Conservation (phyloP, 495 filamentous ascomycete species). For the Neurospora cerealis region DNA sequence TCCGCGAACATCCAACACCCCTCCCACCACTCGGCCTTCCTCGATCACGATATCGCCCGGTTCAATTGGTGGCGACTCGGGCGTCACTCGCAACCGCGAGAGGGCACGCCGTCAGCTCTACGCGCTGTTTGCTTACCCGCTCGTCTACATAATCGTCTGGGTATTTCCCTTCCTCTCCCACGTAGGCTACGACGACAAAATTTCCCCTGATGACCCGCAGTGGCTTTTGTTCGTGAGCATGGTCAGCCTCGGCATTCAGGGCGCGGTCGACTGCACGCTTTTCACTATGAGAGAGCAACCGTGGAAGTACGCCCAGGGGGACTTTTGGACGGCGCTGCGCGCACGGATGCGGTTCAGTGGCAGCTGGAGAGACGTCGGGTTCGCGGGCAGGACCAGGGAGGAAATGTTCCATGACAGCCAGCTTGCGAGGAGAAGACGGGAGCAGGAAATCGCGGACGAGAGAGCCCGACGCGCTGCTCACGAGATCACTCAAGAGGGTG, state of each 20-base stretch:
- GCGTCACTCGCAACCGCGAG: constrained; percentile 32
- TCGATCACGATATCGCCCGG: constrained; percentile 5
- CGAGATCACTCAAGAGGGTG: background rate
- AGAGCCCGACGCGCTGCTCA: background rate
- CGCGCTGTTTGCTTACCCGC: constrained; percentile 61
- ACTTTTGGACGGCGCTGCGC: constrained; percentile 28
- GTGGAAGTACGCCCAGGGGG: constrained; percentile 47
- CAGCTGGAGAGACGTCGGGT: constrained; percentile 5
- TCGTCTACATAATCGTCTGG: constrained; percentile 64
- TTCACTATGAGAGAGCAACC: constrained; percentile 59
- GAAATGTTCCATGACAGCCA: constrained; percentile 37
- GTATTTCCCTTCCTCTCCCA: constrained; percentile 58
- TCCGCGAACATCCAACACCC: background rate
- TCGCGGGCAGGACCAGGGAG: constrained; percentile 29
- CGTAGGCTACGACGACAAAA: constrained; percentile 45
- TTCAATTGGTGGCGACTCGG: constrained; percentile 6
- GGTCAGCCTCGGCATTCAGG: constrained; percentile 48
- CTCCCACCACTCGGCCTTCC: background rate
- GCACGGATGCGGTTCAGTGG: constrained; percentile 4
- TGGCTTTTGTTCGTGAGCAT: constrained; percentile 45
- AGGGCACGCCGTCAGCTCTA: constrained; percentile 56
- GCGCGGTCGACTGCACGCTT: constrained; percentile 54
- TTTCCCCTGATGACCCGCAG: constrained; percentile 34
- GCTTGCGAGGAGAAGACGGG: constrained; percentile 31
- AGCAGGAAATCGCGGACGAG: constrained; percentile 28